A percentile compares a stretch with the other conserved stretches of the same genome.
These are phyloP conservation scores for Parietichytrium sp. DNA, from an alignment of 108 stramenopile genomes.

Conservation along the genomic window DNA sequence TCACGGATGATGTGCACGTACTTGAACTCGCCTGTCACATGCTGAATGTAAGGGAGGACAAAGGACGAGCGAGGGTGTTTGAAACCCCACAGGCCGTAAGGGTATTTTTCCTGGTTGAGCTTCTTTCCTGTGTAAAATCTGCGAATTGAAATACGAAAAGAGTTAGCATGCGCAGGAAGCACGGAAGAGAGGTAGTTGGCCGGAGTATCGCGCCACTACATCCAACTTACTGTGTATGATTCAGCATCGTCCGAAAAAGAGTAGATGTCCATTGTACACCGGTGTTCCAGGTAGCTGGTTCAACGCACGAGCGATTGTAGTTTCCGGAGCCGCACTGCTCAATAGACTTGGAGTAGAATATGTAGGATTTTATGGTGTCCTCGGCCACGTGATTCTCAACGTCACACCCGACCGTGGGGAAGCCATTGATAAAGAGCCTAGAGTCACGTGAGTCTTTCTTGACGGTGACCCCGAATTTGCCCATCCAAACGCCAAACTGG, in stretches of 20 bases:
- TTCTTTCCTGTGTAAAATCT: neutral
- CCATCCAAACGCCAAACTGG: constrained; percentile 35
- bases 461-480: neutral
- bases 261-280: constrained; percentile 1
- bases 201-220: too few species aligned
- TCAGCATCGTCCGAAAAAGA: neutral
- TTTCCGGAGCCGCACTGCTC: neutral
- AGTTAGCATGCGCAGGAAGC: too few species aligned
- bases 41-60: constrained; percentile 10
- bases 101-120: neutral
- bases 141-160: too few species aligned
- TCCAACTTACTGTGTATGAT: neutral
- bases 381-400: neutral
- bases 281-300: neutral
- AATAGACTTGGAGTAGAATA: neutral
- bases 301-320: neutral
- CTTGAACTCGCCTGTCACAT: neutral
- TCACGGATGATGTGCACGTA: constrained; percentile 24
- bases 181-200: too few species aligned
- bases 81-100: constrained; percentile 30
- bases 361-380: neutral
- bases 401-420: neutral
- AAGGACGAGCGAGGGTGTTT: constrained; percentile 23
- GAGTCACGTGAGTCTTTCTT: constrained; percentile 27
- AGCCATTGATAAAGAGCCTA: constrained; percentile 10